phyloP scores from a whole-genome alignment of 176 grass and related monocot species.

The Phoenix dactylifera region DNA sequence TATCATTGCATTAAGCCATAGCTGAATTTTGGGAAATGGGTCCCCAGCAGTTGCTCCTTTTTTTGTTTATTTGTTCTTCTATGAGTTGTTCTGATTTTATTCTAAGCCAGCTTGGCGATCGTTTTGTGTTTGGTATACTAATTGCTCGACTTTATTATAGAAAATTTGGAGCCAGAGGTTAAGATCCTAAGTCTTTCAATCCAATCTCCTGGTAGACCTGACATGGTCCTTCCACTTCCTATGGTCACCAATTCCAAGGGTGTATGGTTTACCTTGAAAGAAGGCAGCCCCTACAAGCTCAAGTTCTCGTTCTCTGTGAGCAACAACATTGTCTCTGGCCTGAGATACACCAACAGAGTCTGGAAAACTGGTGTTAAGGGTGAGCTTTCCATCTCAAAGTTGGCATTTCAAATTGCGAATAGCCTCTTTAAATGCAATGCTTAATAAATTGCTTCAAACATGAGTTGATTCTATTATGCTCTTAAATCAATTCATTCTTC shows the following conservation, averaged over 20 bases:
- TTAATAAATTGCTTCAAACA: too few relatives aligned
- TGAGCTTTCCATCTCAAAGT: conserved; percentile 4
- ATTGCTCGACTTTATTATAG: conserved; percentile 17
- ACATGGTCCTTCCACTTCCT: conserved; percentile 69
- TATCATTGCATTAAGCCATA: too few relatives aligned
- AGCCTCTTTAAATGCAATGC: too few relatives aligned
- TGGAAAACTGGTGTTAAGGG: conserved; percentile 94
- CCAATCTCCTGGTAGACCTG: conserved; percentile 52
- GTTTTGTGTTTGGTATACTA: not conserved
- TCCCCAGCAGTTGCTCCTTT: too few relatives aligned
- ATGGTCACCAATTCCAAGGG: conserved; percentile 59
- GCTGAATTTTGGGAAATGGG: too few relatives aligned
- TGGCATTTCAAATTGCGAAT: too few relatives aligned
- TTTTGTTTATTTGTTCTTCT: too few relatives aligned
- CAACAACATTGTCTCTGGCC: conserved; percentile 95
- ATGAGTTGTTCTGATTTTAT: not conserved
- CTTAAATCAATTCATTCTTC: too few relatives aligned
- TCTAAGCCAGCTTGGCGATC: not conserved
- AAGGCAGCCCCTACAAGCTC: conserved; percentile 75
- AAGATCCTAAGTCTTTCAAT: conserved; percentile 86
- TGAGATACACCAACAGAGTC: conserved; percentile 88
- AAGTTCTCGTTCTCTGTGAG: conserved; percentile 87
- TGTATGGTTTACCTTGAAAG: conserved; percentile 87
- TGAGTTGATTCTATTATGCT: too few relatives aligned
- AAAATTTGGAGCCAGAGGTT: conserved; percentile 75